Base-by-base conservation (phyloP, 2,329 filamentous ascomycete species). In the Mycosphaerella sp. region DNA sequence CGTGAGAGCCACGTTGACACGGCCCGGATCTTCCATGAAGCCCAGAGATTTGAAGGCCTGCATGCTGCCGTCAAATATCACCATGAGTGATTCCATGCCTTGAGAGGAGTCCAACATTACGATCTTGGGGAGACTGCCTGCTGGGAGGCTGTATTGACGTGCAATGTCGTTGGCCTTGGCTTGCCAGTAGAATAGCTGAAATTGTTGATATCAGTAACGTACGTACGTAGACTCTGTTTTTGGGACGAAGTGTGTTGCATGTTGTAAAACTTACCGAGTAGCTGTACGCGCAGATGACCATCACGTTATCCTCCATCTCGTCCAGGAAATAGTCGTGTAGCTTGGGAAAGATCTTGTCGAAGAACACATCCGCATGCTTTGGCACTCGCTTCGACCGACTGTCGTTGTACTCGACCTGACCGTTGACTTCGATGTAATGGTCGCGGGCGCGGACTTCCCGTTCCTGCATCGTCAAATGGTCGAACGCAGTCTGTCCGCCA, bases 1-100 rank as follows among this genome's bases (percentile, higher is more conserved):
- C 3, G 60, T 63, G 26, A 62, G 38, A 12, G 60, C 60, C 2
- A 62, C 59, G 36, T 63, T 63, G 34, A 36, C 45, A 7, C 60
- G 60, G 14, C 48, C 48, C 1, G 26, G 11, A 23, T 58, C 56
- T 8, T 45, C 48, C 55, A 64, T 52, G 56, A 62, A 64, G 12
- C 53, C 43, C 6, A 38, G 49, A 3, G 17, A 23, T 5, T 40
- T 17, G n/a, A 12, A n/a, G 26, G 34, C 9, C 6, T 34, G 23
- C 14, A 29, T 26, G 6, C 55, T 58, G 3, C 55, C 57, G 45
- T 62, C 59, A 31, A 62, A 50, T 8, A 62, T 39, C 32, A 59
- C 56, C 53, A 60, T 60, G n/a, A 45, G 41, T 9, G 59, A 26
- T 43, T 62, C 59, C n/a, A 57, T 36, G 14, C 59, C 59, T 36